These are phyloP conservation scores for Candolleomyces aberdarensis DNA, from an alignment of 768 basidiomycete genomes.

Conservation along the genomic window DNA sequence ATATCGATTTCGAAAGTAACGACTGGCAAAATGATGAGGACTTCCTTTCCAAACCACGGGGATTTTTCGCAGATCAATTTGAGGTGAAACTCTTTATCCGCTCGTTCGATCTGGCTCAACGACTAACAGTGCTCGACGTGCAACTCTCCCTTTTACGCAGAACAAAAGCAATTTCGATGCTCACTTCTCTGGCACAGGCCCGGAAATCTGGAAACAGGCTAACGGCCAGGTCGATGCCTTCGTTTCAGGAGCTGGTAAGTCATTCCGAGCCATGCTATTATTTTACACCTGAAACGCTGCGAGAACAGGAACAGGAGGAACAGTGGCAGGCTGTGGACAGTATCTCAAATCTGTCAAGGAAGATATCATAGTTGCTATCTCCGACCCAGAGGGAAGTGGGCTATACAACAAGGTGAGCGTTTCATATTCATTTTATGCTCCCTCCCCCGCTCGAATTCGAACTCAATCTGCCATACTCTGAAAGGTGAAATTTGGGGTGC, in stretches of 20 bases:
- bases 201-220: constrained; percentile 94
- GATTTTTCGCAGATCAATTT: constrained; percentile 96
- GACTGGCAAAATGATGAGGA: constrained; percentile 38
- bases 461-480: background rate
- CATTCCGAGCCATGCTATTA: background rate
- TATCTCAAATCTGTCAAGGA: constrained; percentile 77
- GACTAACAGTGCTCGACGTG: background rate
- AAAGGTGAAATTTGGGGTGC: constrained; percentile 86
- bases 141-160: constrained; percentile 29
- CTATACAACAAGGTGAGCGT: constrained; percentile 81
- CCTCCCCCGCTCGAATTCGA: background rate
- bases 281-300: background rate
- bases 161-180: constrained; percentile 89
- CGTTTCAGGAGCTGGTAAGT: constrained; percentile 81
- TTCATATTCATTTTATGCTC: background rate
- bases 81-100: constrained; percentile 40
- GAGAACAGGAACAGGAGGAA: constrained; percentile 90
- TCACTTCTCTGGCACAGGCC: constrained; percentile 87
- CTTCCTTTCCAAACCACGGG: constrained; percentile 56
- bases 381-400: constrained; percentile 94
- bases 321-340: constrained; percentile 79
- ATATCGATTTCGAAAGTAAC: constrained; percentile 34
- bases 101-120: background rate
- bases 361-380: constrained; percentile 65
- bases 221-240: constrained; percentile 81